Percentiles rank a stretch among this genome's conserved stretches.
Evolutionary conservation across 768 basidiomycete genomes (phyloP).

Genomic region (Pleurotus salmoneostramineus): DNA sequence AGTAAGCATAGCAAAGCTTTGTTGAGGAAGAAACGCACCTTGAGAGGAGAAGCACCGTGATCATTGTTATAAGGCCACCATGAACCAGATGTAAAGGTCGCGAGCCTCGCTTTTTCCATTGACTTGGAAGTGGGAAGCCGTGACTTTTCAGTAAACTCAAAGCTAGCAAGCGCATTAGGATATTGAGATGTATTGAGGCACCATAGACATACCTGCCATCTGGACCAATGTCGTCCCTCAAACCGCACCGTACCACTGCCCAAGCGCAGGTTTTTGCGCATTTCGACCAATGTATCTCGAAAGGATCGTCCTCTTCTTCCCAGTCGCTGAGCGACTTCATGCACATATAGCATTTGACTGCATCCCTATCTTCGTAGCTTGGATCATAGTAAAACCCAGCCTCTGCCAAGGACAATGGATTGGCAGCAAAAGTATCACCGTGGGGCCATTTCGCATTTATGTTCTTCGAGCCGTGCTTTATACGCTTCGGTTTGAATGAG

Average conservation of each 20-base stretch:
- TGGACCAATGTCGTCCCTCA: conserved; percentile 52
- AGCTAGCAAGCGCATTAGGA: conserved; percentile 35
- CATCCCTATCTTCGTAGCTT: conserved; percentile 62
- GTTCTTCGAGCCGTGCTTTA: conserved; percentile 31
- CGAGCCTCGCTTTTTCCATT: conserved; percentile 71
- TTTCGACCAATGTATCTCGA: conserved; percentile 75
- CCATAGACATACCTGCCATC: conserved; percentile 46
- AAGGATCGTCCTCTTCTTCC: conserved; percentile 84
- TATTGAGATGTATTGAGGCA: neutral
- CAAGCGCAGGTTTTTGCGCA: conserved; percentile 67
- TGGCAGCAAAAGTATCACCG: conserved; percentile 58
- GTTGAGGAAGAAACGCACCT: conserved; percentile 33
- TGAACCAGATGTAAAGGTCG: conserved; percentile 52
- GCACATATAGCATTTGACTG: conserved; percentile 83
- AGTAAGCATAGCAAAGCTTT: neutral
- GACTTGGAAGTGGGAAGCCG: conserved; percentile 63
- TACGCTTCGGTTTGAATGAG: conserved; percentile 67
- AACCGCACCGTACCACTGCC: conserved; percentile 76
- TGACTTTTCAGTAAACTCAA: conserved; percentile 49
- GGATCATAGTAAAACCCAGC: conserved; percentile 90
- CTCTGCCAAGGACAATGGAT: conserved; percentile 70
- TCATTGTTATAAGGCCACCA: conserved; percentile 72
- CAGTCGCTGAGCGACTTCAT: conserved; percentile 79
- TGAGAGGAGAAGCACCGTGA: conserved; percentile 70
- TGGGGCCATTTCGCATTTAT: conserved; percentile 76